A percentile compares a stretch with the other conserved stretches of the same genome.
phyloP scores from a whole-genome alignment of 2,329 filamentous ascomycete genomes.

The Lachnellula cervina region DNA sequence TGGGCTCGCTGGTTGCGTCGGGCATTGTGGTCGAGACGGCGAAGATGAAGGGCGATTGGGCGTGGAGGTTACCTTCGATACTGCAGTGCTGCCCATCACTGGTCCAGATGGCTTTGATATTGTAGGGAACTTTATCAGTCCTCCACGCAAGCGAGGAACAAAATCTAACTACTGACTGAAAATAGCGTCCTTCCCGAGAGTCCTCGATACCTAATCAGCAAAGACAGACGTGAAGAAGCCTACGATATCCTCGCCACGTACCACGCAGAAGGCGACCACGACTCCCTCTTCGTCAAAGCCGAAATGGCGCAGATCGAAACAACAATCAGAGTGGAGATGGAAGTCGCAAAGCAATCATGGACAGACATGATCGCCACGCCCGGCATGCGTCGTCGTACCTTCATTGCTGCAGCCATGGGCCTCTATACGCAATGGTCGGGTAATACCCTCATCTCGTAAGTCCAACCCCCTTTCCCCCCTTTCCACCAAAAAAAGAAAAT shows the following conservation, averaged over 20 bases:
- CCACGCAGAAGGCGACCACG: slow-evolving; percentile 47
- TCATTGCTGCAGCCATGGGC: slow-evolving; percentile 46
- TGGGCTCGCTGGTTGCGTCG: slow-evolving; percentile 41
- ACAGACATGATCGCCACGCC: slow-evolving; percentile 45
- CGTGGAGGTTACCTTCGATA: slow-evolving; percentile 38
- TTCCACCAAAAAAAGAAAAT: too few species aligned
- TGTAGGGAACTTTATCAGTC: slow-evolving; percentile 7
- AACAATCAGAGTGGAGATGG: slow-evolving; percentile 50
- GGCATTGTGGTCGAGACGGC: slow-evolving; percentile 41
- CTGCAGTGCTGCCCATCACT: slow-evolving; percentile 34
- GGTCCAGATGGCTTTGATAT: slow-evolving; percentile 16
- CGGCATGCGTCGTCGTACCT: slow-evolving; percentile 45
- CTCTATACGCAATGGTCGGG: slow-evolving; percentile 51
- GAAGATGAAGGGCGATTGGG: slow-evolving; percentile 36
- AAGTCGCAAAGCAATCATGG: slow-evolving; percentile 50
- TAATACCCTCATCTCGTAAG: slow-evolving; percentile 40
- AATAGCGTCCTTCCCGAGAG: slow-evolving; percentile 48
- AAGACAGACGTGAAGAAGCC: slow-evolving; percentile 54
- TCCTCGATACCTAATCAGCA: slow-evolving; percentile 52
- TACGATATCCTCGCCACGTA: slow-evolving; percentile 48
- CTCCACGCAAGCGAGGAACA: too few species aligned
- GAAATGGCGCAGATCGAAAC: slow-evolving; percentile 57
- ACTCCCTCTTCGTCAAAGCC: slow-evolving; percentile 49
- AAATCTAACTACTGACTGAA: neutral
- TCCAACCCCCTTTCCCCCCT: neutral